Base-by-base conservation (phyloP, 176 grass and related monocot genomes). In the Urochloa ruziziensis region DNA sequence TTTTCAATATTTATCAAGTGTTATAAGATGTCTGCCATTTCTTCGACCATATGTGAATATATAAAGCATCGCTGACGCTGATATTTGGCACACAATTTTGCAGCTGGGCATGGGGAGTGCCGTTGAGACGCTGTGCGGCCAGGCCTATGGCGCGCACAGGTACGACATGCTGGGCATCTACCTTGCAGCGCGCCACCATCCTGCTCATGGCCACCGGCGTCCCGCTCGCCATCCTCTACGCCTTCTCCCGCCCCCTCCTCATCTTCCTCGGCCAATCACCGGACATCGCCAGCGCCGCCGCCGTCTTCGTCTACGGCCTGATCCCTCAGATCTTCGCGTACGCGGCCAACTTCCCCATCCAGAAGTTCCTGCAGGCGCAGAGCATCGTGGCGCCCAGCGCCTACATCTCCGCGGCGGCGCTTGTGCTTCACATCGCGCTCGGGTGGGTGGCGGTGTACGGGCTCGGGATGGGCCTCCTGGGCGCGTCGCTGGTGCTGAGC, bases 21-120 rank as follows among this genome's bases (percentile, higher is more conserved):
- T n/a, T n/a, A n/a, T n/a, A n/a, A n/a, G n/a, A n/a, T n/a, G n/a
- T n/a, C n/a, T n/a, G n/a, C n/a, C n/a, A n/a, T n/a, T n/a, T n/a
- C n/a, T n/a, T n/a, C n/a, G n/a, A n/a, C n/a, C n/a, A n/a, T n/a
- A n/a, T n/a, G n/a, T n/a, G n/a, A n/a, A n/a, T n/a, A n/a, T n/a
- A 37, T 37, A 37, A 37, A 37, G 35, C 35, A 37, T 37, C 35
- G 35, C 35, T 37, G 35, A 37, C 4, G 5, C 42, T 7, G 15
- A 52, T 16, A 53, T 53, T 23, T 23, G 51, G 23, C 18, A 53
- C 8, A 6, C 19, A 60, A 12, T 0, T 6, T 11, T 82, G 78
- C 64, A 97, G 94, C 81, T 97, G 1, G 94, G 94, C 39, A 97
- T 97, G 94, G 94, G 94, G 1, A 93, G 94, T 30, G 91, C 94